phyloP scores from a whole-genome alignment of 2,329 filamentous ascomycete genomes.

The Dactylellina cionopaga region DNA sequence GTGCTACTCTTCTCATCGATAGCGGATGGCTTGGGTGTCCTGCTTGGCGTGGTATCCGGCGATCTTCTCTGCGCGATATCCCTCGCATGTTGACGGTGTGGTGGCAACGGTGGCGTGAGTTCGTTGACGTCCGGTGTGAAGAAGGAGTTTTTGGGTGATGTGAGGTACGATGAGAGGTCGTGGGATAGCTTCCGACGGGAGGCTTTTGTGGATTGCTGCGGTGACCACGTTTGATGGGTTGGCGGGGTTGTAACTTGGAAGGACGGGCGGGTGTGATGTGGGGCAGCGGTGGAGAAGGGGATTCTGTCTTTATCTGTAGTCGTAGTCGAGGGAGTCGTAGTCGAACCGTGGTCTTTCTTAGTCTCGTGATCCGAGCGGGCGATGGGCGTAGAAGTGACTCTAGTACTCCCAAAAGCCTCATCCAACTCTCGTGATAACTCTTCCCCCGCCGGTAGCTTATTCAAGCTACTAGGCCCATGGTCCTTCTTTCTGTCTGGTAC shows the following conservation, averaged over 20 bases:
- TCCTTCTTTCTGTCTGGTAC: background rate
- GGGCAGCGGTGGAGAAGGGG: background rate
- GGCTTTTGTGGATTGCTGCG: conserved; percentile 28
- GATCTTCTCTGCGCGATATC: conserved; percentile 55
- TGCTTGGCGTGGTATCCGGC: conserved; percentile 54
- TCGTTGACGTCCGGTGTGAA: conserved; percentile 49
- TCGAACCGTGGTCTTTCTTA: conserved; percentile 1
- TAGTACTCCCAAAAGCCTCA: conserved; percentile 2
- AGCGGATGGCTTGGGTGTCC: conserved; percentile 50
- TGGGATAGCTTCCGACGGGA: conserved; percentile 45
- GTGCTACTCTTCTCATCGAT: conserved; percentile 10
- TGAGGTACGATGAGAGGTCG: conserved; percentile 53
- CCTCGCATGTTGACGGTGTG: conserved; percentile 37
- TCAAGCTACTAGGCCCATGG: background rate
- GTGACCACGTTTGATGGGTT: conserved; percentile 27
- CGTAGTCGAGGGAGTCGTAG: background rate
- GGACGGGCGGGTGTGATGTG: conserved; percentile 7
- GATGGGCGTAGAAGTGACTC: no score
- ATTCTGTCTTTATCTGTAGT: conserved; percentile 20
- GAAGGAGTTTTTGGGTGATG: conserved; percentile 55
- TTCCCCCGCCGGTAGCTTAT: background rate
- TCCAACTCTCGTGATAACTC: background rate
- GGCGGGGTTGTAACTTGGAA: conserved; percentile 36
- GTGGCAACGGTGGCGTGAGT: conserved; percentile 26
- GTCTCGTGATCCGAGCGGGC: background rate